phyloP scores from a whole-genome alignment of 345 rosid genomes.

The Syzygium aqueum region DNA sequence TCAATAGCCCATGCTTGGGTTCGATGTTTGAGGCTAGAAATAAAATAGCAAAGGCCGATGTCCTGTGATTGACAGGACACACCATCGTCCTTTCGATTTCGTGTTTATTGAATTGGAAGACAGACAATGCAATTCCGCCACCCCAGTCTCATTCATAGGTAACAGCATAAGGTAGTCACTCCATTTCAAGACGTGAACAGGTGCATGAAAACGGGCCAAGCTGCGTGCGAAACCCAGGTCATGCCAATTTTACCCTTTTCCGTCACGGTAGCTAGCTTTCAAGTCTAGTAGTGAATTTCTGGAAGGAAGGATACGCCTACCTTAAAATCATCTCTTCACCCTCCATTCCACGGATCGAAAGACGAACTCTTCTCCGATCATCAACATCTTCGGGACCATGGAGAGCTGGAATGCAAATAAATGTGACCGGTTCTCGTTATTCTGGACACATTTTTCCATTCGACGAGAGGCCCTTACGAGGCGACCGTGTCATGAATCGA shows the following conservation, averaged over 20 bases:
- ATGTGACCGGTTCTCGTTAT: neutral
- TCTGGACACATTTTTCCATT: neutral
- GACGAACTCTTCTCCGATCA: neutral
- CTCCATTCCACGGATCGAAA: neutral
- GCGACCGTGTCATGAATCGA: neutral
- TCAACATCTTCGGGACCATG: neutral
- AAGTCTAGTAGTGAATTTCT: neutral
- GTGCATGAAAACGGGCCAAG: neutral
- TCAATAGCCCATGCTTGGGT: neutral
- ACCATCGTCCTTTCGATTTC: neutral
- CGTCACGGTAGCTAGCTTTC: neutral
- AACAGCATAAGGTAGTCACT: neutral
- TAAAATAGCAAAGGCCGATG: neutral
- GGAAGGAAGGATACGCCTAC: neutral
- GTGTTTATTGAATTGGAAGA: neutral
- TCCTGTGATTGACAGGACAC: neutral
- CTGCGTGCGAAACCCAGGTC: neutral
- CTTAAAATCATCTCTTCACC: neutral
- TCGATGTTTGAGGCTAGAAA: neutral
- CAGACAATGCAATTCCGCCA: neutral
- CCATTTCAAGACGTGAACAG: neutral
- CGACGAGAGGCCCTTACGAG: neutral
- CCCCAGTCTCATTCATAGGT: neutral
- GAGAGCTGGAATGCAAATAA: neutral
- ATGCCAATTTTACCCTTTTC: neutral